Evolutionary conservation across 495 filamentous ascomycete species (phyloP), one percentile per base, ranked within the genome.

Genomic region (Usnea hakonensis): DNA sequence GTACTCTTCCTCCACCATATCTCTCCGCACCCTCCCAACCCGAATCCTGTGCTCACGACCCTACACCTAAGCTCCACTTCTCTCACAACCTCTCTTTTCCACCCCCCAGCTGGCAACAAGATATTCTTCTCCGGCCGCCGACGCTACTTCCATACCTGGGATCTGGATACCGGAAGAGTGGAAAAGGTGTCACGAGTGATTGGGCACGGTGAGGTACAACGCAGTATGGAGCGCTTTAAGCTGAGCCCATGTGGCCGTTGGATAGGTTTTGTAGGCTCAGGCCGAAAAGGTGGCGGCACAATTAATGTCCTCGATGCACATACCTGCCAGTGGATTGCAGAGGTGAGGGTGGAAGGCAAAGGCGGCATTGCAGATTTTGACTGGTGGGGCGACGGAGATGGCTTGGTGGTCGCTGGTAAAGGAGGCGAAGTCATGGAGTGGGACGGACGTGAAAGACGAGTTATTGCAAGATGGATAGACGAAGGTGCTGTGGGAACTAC

Each of bases 371-470:
- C 90, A 0, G 93, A 96, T 70, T 92, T 96, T 65, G 85, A 82
- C 3, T 98, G 94, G 94, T 95, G 91, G 89, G 77, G 81, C 16
- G 81, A 90, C 65, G 87, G 92, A n/a, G 79, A 89, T 62, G 85
- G 85, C 5, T 73, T 97, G 67, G 85, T 83, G 1, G 85, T 95
- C 38, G 82, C 85, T 3, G 90, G 89, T 58, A 92, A 90, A 68
- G 88, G 87, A 60, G 95, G 95, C 28, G 90, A 95, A 70, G 82
- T 95, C n/a, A 87, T 88, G n/a, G 94, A 98, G 75, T 97, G 87
- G 83, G 86, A 85, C 72, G 76, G 92, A 48, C 74, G 71, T 23
- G 71, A 83, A 33, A 80, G 79, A 43, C 79, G 83, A 9, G 85
- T 93, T 26, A 70, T 95, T 3, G 88, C 85, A 8, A 79, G 89